phyloP scores from a whole-genome alignment of 169 alveolate species.

The Eimeria sp. region DNA sequence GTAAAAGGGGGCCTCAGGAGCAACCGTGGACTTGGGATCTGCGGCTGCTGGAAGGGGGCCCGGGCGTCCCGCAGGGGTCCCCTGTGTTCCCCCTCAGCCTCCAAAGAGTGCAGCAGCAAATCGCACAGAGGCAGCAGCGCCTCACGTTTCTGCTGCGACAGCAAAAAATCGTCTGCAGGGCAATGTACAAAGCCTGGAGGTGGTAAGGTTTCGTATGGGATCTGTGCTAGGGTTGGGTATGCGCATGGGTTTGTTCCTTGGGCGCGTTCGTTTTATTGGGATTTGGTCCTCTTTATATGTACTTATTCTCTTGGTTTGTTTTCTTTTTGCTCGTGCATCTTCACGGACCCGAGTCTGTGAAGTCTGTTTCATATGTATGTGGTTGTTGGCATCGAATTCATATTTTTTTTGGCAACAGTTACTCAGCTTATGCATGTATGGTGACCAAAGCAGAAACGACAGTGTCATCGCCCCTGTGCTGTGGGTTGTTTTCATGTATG shows the following conservation, averaged over 20 bases:
- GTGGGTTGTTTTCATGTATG: not conserved
- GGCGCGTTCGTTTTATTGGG: not conserved
- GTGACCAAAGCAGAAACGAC: not conserved
- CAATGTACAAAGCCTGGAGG: constrained; percentile 67
- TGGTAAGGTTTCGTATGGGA: constrained; percentile 28
- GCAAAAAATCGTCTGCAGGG: constrained; percentile 45
- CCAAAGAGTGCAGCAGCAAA: constrained; percentile 34
- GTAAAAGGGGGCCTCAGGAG: constrained; percentile 45
- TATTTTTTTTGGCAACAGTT: not conserved
- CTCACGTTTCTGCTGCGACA: constrained; percentile 53
- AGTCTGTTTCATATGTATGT: not conserved
- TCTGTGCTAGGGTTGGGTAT: not conserved
- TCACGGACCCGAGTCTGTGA: not conserved
- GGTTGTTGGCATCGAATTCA: not conserved
- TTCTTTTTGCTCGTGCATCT: not conserved
- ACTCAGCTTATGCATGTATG: not conserved
- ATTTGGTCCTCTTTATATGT: not conserved
- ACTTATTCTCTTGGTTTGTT: not conserved
- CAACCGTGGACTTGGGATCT: constrained; percentile 71
- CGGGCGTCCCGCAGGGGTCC: not conserved
- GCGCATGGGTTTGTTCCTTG: not conserved
- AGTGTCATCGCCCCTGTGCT: not conserved
- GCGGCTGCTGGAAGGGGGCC: constrained; percentile 26
- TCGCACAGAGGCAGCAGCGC: constrained; percentile 57
- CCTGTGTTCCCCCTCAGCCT: constrained; percentile 26